Percentiles rank a stretch among this genome's conserved stretches.
Evolutionary conservation across 352 stramenopile genomes (phyloP).

Genomic region (Phytophthora sansomeana): DNA sequence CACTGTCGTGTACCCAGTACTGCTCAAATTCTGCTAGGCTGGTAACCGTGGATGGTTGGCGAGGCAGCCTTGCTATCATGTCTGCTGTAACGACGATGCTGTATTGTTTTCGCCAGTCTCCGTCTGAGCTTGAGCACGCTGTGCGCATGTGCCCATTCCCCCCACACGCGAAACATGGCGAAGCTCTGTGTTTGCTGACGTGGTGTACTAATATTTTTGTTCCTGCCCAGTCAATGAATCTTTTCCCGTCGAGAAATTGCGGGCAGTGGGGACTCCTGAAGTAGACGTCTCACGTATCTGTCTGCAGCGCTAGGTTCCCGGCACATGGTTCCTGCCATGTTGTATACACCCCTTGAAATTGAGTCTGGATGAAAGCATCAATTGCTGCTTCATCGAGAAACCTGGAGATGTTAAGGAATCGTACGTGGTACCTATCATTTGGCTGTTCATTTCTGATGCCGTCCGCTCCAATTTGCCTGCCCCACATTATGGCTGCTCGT

Average conservation of each 20-base stretch:
- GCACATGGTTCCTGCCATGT: neutral
- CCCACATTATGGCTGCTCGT: neutral
- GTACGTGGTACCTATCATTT: neutral
- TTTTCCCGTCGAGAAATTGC: neutral
- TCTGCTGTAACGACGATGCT: too few species aligned
- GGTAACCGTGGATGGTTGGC: too few species aligned
- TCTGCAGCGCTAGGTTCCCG: neutral
- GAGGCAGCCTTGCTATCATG: too few species aligned
- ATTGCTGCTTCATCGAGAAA: neutral
- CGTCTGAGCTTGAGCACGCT: too few species aligned
- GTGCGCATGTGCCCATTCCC: too few species aligned
- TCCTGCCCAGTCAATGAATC: slow-evolving; percentile 3
- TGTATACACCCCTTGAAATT: neutral
- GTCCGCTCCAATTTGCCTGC: neutral
- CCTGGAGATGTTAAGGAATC: neutral
- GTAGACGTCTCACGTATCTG: neutral
- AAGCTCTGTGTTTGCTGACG: too few species aligned
- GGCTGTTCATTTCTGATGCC: neutral
- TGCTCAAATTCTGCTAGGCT: too few species aligned
- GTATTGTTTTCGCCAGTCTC: too few species aligned
- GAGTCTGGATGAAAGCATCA: neutral
- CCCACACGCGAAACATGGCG: too few species aligned
- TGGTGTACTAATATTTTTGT: neutral
- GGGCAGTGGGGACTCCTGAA: neutral
- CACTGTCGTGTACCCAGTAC: too few species aligned